phyloP scores from a whole-genome alignment of 108 stramenopile species.

The Heterococcus sp. region DNA sequence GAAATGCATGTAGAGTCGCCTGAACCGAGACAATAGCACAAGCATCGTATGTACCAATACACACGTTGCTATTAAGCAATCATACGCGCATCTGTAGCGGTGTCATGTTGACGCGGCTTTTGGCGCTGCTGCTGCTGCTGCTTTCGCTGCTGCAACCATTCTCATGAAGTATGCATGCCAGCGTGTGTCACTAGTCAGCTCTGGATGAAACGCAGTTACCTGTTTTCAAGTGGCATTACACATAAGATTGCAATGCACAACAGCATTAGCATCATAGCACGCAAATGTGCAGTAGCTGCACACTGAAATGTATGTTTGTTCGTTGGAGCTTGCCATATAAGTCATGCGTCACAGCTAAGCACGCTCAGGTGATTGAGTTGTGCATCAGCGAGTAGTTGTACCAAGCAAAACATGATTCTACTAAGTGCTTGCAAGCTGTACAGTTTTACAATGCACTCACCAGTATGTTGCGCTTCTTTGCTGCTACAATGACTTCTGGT shows the following conservation, averaged over 20 bases:
- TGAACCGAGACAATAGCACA: too few relatives aligned
- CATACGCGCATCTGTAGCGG: too few relatives aligned
- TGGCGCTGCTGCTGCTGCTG: background rate
- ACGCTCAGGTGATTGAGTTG: background rate
- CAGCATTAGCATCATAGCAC: background rate
- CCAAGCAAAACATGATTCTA: too few relatives aligned
- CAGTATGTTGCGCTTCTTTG: slow-evolving; percentile 67
- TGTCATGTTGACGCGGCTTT: background rate
- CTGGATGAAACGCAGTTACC: slow-evolving; percentile 92
- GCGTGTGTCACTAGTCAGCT: slow-evolving; percentile 79
- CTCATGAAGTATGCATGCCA: slow-evolving; percentile 92
- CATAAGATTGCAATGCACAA: background rate
- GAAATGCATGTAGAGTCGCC: too few relatives aligned
- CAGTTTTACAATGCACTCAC: slow-evolving; percentile 25
- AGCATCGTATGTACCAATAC: too few relatives aligned
- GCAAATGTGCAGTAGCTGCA: background rate
- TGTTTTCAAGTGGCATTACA: slow-evolving; percentile 22
- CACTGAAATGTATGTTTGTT: background rate
- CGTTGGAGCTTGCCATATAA: background rate
- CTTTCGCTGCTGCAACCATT: slow-evolving; percentile 49
- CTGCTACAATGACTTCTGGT: slow-evolving; percentile 85
- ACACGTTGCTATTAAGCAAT: too few relatives aligned
- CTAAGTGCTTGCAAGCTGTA: background rate
- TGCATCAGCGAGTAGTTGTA: too few relatives aligned
- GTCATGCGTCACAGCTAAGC: background rate